Conservation (phyloP, 345 rosid genomes). For the Noccaea caerulescens region DNA sequence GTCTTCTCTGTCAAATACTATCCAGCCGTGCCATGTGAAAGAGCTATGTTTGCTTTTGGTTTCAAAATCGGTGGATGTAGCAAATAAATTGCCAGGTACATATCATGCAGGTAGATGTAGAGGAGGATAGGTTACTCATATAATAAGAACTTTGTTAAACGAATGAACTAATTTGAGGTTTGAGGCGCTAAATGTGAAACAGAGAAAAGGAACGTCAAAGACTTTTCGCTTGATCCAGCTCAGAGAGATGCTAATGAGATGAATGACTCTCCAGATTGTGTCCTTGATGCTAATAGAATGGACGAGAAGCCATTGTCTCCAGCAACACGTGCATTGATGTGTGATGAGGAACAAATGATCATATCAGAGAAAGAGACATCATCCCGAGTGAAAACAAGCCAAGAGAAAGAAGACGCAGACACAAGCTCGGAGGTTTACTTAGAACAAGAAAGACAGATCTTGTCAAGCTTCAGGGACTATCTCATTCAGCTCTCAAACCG, state of each 20-base stretch:
- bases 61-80: constrained; percentile 51
- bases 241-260: constrained; percentile 38
- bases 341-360: constrained; percentile 60
- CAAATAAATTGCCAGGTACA: constrained; percentile 55
- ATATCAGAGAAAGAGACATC: constrained; percentile 38
- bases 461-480: constrained; percentile 56
- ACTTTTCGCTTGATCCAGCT: constrained; percentile 39
- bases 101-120: constrained; percentile 9
- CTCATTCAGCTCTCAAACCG: constrained; percentile 55
- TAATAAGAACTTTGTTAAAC: constrained; percentile 9
- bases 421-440: constrained; percentile 49
- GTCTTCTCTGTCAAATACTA: constrained; percentile 61
- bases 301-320: constrained; percentile 50
- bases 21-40: constrained; percentile 58
- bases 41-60: constrained; percentile 69
- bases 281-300: constrained; percentile 37
- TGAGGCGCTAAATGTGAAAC: constrained; percentile 29
- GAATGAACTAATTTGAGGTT: constrained; percentile 14
- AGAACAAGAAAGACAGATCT: constrained; percentile 60
- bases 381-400: constrained; percentile 22
- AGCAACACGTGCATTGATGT: constrained; percentile 64
- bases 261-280: constrained; percentile 39
- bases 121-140: constrained; percentile 17
- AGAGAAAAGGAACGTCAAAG: constrained; percentile 15
- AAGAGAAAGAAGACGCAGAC: constrained; percentile 37